Percentiles rank a stretch among this genome's conserved stretches.
These are phyloP conservation scores for Geum urbanum DNA, from an alignment of 306 rosid genomes.

Conservation along the genomic window DNA sequence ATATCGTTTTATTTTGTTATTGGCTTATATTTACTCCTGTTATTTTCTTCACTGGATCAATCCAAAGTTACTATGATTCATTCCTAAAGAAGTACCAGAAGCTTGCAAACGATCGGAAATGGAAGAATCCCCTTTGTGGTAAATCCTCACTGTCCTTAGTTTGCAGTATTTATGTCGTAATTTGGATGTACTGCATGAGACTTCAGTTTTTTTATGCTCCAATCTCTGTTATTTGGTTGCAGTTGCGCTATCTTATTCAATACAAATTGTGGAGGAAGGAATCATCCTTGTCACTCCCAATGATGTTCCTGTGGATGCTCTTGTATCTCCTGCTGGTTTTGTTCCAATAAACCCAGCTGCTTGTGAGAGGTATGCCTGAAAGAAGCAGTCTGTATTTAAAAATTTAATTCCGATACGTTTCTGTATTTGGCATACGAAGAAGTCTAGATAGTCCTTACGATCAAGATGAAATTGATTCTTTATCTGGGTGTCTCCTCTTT, in stretches of 20 bases:
- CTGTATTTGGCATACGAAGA: neutral
- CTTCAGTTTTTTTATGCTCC: neutral
- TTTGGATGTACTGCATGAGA: conserved; percentile 13
- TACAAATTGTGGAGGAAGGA: conserved; percentile 78
- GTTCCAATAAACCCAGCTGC: conserved; percentile 66
- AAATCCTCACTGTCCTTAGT: conserved; percentile 20
- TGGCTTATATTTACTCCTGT: neutral
- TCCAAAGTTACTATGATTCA: conserved; percentile 66
- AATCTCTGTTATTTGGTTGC: conserved; percentile 22
- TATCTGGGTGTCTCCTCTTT: neutral
- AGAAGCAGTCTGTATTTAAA: neutral
- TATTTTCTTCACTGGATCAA: conserved; percentile 4
- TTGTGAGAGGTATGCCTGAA: conserved; percentile 47
- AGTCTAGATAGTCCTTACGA: neutral
- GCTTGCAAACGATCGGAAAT: conserved; percentile 53
- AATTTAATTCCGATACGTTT: neutral
- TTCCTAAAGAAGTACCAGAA: conserved; percentile 70
- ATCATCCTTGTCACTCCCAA: conserved; percentile 60
- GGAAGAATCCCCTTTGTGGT: conserved; percentile 86
- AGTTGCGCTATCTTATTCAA: conserved; percentile 81
- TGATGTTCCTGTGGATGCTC: conserved; percentile 74
- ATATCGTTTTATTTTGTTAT: too few species aligned
- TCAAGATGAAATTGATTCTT: neutral
- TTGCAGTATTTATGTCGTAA: conserved; percentile 11
- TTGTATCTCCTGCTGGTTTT: conserved; percentile 67